Base-by-base conservation (phyloP, 345 rosid species). In the Lepidium africanum region DNA sequence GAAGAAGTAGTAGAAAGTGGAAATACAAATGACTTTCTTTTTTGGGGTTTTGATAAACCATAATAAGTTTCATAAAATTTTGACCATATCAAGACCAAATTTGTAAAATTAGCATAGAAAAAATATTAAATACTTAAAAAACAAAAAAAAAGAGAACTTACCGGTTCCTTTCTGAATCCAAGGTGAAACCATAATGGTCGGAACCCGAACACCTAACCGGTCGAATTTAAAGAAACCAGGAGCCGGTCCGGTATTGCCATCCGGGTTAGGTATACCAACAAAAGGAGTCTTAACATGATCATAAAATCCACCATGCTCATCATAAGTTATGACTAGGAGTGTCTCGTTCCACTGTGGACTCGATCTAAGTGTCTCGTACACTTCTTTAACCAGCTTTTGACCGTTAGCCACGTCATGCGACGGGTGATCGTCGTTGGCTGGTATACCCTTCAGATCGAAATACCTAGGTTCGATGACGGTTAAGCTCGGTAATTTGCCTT, bases 301-400 rank as follows among this genome's bases (percentile, higher is more conserved):
- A 73, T 65, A 93, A 52, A 90, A 93, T 5, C 98, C 98, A 57
- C 97, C 98, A 70, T 93, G 97, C 65, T 93, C 97, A 81, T 90
- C 98, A 45, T 90, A 93, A 8, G 97, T 93, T 69, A 93, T 86
- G 38, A 93, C 77, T 69, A 93, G 63, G 12, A 87, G 83, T 27
- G 97, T 93, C 81, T 90, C 83, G 65, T 93, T 90, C 98, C 98
- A 90, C 46, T 90, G 98, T 53, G 98, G 97, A 64, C 98, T 84
- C 5, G 83, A 81, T 62, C 98, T 83, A 71, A 93, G 69, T 33
- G 92, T 33, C 92, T 93, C 94, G 33, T 90, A 90, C 30, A 93
- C 97, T 74, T 90, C 88, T 73, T 93, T 93, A 0, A 93, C 86
- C 35, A 93, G 81, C 73, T 79, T 83, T 17, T 93, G 96, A 17